A percentile compares a stretch with the other conserved stretches of the same genome.
These are phyloP conservation scores for Suillus ampliporus DNA, from an alignment of 768 basidiomycete genomes.

Conservation along the genomic window DNA sequence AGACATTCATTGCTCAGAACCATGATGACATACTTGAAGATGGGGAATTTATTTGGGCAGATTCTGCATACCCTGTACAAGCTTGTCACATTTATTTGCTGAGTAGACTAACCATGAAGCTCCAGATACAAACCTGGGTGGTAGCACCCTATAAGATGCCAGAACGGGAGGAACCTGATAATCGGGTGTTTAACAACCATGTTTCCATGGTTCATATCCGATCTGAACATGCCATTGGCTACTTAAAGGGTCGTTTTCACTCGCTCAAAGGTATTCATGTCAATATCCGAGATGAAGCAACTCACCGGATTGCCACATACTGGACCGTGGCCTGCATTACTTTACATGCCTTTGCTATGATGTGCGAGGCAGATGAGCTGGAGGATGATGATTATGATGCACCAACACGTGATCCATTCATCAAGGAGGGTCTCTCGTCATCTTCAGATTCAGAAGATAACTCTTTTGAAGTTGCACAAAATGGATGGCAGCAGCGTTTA, in stretches of 20 bases:
- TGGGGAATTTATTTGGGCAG: slow-evolving; percentile 42
- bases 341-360: too few relatives aligned
- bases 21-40: slow-evolving; percentile 27
- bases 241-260: slow-evolving; percentile 41
- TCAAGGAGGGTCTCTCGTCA: too few relatives aligned
- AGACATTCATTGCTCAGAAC: slow-evolving; percentile 28
- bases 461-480: too few relatives aligned
- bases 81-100: slow-evolving; percentile 4
- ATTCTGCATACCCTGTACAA: slow-evolving; percentile 43
- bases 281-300: too few relatives aligned
- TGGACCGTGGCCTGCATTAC: too few relatives aligned
- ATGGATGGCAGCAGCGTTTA: too few relatives aligned
- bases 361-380: too few relatives aligned
- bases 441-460: too few relatives aligned
- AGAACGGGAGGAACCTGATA: not conserved
- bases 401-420: too few relatives aligned
- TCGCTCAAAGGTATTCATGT: slow-evolving; percentile 3
- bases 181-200: slow-evolving; percentile 34
- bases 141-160: slow-evolving; percentile 4
- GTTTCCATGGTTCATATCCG: slow-evolving; percentile 36
- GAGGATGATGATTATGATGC: too few relatives aligned
- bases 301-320: too few relatives aligned
- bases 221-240: slow-evolving; percentile 48
- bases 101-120: not conserved
- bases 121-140: not conserved